Evolutionary conservation across 2,329 filamentous ascomycete genomes (phyloP), one percentile per base, ranked within the genome.

Genomic region (Colletotrichum camelliae): DNA sequence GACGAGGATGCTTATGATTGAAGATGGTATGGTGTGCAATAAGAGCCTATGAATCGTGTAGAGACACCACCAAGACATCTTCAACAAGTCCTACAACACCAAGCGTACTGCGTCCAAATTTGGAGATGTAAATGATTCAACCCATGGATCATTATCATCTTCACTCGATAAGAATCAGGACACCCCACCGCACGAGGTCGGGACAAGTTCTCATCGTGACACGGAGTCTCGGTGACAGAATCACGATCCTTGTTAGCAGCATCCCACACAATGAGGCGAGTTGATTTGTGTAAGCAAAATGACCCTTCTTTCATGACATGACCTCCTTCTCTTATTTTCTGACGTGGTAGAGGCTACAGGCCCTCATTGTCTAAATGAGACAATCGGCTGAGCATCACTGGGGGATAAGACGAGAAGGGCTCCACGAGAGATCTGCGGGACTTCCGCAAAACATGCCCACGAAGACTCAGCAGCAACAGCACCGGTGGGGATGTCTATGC

Each of bases 51-150:
- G 10, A 3, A 1, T 10, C n/a, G 12, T 21, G 18, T 4, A 21
- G 43, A 52, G 4, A 52, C 43, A 52, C 4, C 0, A 10, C 6
- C 43, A 18, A n/a, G 18, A 4, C 1, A 48, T n/a, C 39, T 48
- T 21, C 43, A 7, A 21, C 18, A 48, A 48, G 10, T 48, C 43
- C 9, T 21, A 52, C n/a, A 4, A 4, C 43, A 18, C 2, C 43
- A 52, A 52, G 43, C n/a, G 4, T 52, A 6, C 10, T 21, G 43
- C 4, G n/a, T 52, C n/a, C 1, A 21, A 1, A 21, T 48, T 52
- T n/a, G 1, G 39, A 7, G 5, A n/a, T 0, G 10, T 0, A 52
- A 52, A n/a, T 13, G 10, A 21, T n/a, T 21, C 3, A 21, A 10
- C 7, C 43, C 43, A 52, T 21, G 21, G 10, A 21, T 13, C 10